Percentiles rank a stretch among this genome's conserved stretches.
phyloP scores from a whole-genome alignment of 2,329 filamentous ascomycete species.

The Hymenoscyphus salicellus region DNA sequence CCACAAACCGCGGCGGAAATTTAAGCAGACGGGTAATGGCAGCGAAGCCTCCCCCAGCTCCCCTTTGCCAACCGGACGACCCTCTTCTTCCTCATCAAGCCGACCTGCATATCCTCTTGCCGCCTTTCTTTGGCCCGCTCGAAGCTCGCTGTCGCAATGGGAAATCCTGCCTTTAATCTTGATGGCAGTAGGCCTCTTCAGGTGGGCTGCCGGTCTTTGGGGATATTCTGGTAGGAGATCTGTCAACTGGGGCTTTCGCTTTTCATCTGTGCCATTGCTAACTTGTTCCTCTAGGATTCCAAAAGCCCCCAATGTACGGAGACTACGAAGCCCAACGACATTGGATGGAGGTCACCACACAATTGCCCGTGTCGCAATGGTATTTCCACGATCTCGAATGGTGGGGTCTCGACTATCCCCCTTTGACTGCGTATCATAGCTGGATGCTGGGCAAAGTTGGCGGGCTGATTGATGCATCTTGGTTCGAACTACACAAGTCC shows the following conservation, averaged over 20 bases:
- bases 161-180: conserved; percentile 81
- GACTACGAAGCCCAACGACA: conserved; percentile 98
- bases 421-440: conserved; percentile 96
- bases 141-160: conserved; percentile 85
- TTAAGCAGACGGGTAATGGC: conserved; percentile 47
- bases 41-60: conserved; percentile 31
- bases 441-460: conserved; percentile 92
- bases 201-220: conserved; percentile 91
- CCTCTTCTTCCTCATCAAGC: conserved; percentile 30
- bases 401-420: conserved; percentile 98
- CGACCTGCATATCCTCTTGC: conserved; percentile 82
- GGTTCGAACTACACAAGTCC: conserved; percentile 84
- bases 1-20: conserved; percentile 59
- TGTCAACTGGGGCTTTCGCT: not conserved
- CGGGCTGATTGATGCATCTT: conserved; percentile 70
- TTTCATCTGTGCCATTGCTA: conserved; percentile 8
- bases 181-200: conserved; percentile 86
- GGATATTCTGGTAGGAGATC: conserved; percentile 81
- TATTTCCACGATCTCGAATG: conserved; percentile 96
- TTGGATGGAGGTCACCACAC: conserved; percentile 95
- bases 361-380: conserved; percentile 90
- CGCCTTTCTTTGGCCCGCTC: conserved; percentile 90
- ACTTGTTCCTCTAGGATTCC: conserved; percentile 55
- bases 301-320: conserved; percentile 84
- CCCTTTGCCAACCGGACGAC: conserved; percentile 16